A percentile compares a stretch with the other conserved stretches of the same genome.
Evolutionary conservation across 768 basidiomycete species (phyloP).

Genomic region (Boletus edulis): DNA sequence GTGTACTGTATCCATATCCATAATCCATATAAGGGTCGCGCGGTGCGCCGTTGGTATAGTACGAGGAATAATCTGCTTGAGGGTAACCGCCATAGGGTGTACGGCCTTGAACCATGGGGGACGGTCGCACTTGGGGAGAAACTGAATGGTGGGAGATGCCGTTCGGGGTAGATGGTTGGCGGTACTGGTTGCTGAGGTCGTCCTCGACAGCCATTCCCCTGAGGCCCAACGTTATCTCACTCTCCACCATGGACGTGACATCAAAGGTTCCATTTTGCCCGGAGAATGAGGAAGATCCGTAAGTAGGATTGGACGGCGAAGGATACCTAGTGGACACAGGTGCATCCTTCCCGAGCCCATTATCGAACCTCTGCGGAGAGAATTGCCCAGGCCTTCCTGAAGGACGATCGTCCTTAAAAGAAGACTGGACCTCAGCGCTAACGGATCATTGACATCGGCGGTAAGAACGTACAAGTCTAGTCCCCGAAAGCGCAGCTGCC

Average conservation of each 20-base stretch:
- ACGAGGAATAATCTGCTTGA: slow-evolving; percentile 57
- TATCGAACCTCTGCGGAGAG: slow-evolving; percentile 56
- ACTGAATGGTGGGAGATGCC: slow-evolving; percentile 29
- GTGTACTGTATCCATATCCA: slow-evolving; percentile 52
- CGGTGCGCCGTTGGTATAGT: slow-evolving; percentile 50
- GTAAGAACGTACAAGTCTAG: slow-evolving; percentile 38
- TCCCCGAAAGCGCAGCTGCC: slow-evolving; percentile 35
- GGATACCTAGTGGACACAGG: slow-evolving; percentile 40
- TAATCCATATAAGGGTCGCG: slow-evolving; percentile 55
- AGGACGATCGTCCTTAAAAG: slow-evolving; percentile 45
- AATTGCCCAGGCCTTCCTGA: slow-evolving; percentile 47
- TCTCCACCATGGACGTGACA: slow-evolving; percentile 43
- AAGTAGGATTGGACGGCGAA: slow-evolving; percentile 44
- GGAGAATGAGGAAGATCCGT: slow-evolving; percentile 30
- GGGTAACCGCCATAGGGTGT: slow-evolving; percentile 49
- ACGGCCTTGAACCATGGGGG: slow-evolving; percentile 44
- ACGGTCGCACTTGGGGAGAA: slow-evolving; percentile 40
- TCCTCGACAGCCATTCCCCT: slow-evolving; percentile 64
- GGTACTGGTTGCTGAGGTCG: slow-evolving; percentile 42
- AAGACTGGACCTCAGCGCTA: slow-evolving; percentile 16
- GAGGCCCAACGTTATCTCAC: slow-evolving; percentile 54
- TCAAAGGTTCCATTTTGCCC: slow-evolving; percentile 37
- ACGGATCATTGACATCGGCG: slow-evolving; percentile 5
- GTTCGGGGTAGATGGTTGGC: slow-evolving; percentile 33
- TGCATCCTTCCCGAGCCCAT: slow-evolving; percentile 40